Conservation (phyloP, 306 rosid species). For the Vicia faba region DNA sequence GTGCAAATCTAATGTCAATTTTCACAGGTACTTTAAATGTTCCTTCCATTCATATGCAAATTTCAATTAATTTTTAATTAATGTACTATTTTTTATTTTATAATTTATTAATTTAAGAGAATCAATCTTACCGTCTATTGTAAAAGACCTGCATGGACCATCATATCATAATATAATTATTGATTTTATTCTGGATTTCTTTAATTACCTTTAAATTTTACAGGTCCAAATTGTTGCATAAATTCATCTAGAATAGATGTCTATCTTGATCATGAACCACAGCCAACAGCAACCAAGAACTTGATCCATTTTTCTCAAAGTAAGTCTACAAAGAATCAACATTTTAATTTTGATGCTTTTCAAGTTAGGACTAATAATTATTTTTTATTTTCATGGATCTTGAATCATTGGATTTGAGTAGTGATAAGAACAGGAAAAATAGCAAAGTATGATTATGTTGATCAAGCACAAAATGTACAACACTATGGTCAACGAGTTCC, state of each 20-base stretch:
- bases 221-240: conserved; percentile 77
- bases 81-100: too few species aligned
- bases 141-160: too few species aligned
- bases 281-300: conserved; percentile 75
- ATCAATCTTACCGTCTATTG: too few species aligned
- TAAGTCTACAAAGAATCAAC: conserved; percentile 37
- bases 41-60: neutral
- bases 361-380: neutral
- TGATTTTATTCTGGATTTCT: neutral
- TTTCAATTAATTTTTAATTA: neutral
- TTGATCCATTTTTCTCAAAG: conserved; percentile 82
- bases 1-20: conserved; percentile 47
- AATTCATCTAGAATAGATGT: conserved; percentile 53
- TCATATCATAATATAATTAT: neutral
- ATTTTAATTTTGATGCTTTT: neutral
- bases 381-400: neutral
- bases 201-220: neutral
- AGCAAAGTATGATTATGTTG: conserved; percentile 55
- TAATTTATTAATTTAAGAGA: too few species aligned
- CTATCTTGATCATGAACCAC: conserved; percentile 39
- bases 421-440: conserved; percentile 60
- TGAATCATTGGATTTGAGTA: too few species aligned
- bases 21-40: conserved; percentile 55
- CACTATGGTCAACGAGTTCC: conserved; percentile 63
- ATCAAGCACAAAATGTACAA: conserved; percentile 37